Base-by-base conservation (phyloP, 371 early-diverging fungal species). In the Mucor velutinosus region DNA sequence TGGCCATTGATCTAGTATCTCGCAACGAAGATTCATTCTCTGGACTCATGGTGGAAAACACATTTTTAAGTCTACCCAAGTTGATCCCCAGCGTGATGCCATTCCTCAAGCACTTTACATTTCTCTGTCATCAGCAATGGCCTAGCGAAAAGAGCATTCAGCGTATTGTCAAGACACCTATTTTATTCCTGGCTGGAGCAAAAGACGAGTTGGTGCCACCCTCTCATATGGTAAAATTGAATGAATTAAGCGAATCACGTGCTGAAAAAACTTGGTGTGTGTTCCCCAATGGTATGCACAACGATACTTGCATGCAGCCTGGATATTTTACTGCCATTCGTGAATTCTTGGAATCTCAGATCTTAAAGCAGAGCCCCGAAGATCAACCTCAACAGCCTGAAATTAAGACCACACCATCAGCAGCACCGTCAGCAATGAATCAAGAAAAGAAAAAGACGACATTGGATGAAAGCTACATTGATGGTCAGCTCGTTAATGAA, bases 11-110 rank as follows among this genome's bases (percentile, higher is more conserved):
- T 73, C 76, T 93, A 58, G 92, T 90, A 11, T 85, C 92, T 10
- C 84, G 90, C 47, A 92, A 94, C 69, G 88, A 91, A 68, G 87
- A 87, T 61, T 76, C 85, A 39, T 86, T 98, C 61, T 81, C 90
- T 10, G 98, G 90, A 15, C 64, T 97, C 21, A 93, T 98, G 59
- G 69, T 98, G 29, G 99, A 98, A 76, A 98, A 98, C 82, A 98
- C 98, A 0, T 98, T 98, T 76, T 75, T 94, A 58, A 94, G 92
- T 51, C 72, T 92, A 89, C 95, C 93, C 56, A 93, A 94, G 73
- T 74, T 98, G 29, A 92, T 98, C 59, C 96, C 97, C 10, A 76
- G 76, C 63, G 92, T 97, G 11, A 76, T 98, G 67, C 97, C 97
- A 0, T 72, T 88, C 57, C 76, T 96, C 17, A 79, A 78, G 39